A percentile compares a stretch with the other conserved stretches of the same genome.
phyloP scores from a whole-genome alignment of 805 yeast species.

The Kurtzmaniella fragi region DNA sequence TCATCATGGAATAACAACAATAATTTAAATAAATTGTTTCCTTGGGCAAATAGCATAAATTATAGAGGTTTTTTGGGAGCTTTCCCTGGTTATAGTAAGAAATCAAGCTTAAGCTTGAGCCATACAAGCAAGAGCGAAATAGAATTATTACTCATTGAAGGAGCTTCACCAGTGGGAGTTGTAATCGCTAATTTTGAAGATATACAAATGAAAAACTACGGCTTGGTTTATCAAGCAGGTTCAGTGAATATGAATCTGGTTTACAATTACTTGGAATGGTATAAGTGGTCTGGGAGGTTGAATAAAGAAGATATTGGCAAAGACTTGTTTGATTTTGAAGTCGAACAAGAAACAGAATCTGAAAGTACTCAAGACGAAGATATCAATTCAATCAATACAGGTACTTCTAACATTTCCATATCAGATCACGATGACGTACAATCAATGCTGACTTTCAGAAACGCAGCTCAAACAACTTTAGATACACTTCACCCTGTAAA shows the following conservation, averaged over 20 bases:
- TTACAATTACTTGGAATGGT: slow-evolving; percentile 1
- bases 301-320: slow-evolving; percentile 6
- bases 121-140: slow-evolving; percentile 8
- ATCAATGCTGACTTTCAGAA: slow-evolving; percentile 5
- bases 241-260: no score
- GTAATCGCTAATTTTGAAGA: slow-evolving; percentile 24
- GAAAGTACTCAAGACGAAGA: not conserved
- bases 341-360: not conserved
- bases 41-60: slow-evolving; percentile 34
- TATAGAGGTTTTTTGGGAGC: slow-evolving; percentile 32
- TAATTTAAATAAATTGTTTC: slow-evolving; percentile 13
- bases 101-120: slow-evolving; percentile 21
- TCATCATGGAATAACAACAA: slow-evolving; percentile 16
- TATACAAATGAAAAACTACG: slow-evolving; percentile 24
- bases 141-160: slow-evolving; percentile 10
- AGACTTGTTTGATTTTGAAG: slow-evolving; percentile 10
- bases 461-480: slow-evolving; percentile 10
- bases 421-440: slow-evolving; percentile 2
- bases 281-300: not conserved
- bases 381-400: not conserved
- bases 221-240: slow-evolving; percentile 18
- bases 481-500: slow-evolving; percentile 29
- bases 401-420: not conserved
- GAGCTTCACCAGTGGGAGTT: slow-evolving; percentile 18
- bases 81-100: slow-evolving; percentile 18